Evolutionary conservation across 73 alveolate species (phyloP), one percentile per base, ranked within the genome.

Genomic region (Stentor coeruleus): DNA sequence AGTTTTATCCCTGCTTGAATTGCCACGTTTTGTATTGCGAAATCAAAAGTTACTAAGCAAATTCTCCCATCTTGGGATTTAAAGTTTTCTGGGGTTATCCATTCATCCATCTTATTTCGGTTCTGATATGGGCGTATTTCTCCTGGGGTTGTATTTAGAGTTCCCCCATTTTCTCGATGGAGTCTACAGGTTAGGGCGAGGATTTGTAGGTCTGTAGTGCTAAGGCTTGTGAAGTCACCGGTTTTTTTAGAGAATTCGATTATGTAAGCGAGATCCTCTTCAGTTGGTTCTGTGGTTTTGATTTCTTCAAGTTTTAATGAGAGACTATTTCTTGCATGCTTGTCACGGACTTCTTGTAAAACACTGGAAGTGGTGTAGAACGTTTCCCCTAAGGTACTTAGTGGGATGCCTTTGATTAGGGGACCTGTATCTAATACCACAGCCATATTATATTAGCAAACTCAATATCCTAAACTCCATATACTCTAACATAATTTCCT

Each of bases 81-180:
- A 26, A 90, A 35, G 82, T 86, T 90, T 14, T 90, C 93, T n/a
- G 96, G 93, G 39, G 96, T 90, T 0, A 90, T 84, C 93, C 96
- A 90, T 55, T 81, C 89, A 35, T 89, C 92, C n/a, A 84, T 90
- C 73, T 80, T 83, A 74, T 90, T 28, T 38, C 89, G 59, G 76
- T 76, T 33, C 85, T 87, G 37, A 59, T 76, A 57, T 31, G 38
- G 41, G 42, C 84, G 33, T 26, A 84, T 66, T 79, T 84, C 83
- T 11, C 37, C 36, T 35, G 49, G 37, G 6, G 60, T 38, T 35
- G 57, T 3, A 36, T 86, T 75, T 84, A 28, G 3, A 83, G 58
- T 39, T 41, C 85, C 87, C 4, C 87, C 92, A 39, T 73, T 58
- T 39, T 86, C 83, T 74, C 38, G 37, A 11, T 81, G 81, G 26